Evolutionary conservation across 2,329 filamentous ascomycete genomes (phyloP).

Genomic region (Calycina herbarum): DNA sequence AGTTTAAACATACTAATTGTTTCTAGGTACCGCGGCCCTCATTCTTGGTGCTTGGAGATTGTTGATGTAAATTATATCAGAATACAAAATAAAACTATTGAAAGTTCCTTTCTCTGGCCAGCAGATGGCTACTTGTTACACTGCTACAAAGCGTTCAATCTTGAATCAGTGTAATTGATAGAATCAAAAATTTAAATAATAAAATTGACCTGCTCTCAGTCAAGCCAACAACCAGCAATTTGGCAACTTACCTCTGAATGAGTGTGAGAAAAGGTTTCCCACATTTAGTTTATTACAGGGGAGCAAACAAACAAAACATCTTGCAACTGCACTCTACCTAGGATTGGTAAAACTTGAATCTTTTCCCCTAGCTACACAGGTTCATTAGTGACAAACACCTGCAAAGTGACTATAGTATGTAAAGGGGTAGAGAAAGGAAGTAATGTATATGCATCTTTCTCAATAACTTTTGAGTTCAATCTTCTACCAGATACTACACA

Average conservation of each 20-base stretch:
- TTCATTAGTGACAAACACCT: background rate
- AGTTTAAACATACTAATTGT: constrained; percentile 16
- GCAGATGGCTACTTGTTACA: background rate
- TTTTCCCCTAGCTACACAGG: background rate
- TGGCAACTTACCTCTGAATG: background rate
- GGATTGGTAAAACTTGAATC: background rate
- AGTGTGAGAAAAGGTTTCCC: background rate
- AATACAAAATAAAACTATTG: background rate
- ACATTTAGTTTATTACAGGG: background rate
- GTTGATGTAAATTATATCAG: constrained; percentile 53
- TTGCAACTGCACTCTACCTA: background rate
- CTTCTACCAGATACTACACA: no score
- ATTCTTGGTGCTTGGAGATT: constrained; percentile 69
- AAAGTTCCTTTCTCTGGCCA: background rate
- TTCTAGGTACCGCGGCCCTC: constrained; percentile 56
- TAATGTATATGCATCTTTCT: no score
- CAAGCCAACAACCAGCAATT: background rate
- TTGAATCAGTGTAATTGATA: background rate
- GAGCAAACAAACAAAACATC: background rate
- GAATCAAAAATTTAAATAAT: background rate
- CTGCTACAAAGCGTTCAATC: background rate
- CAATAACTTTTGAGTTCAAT: no score
- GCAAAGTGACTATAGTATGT: no score
- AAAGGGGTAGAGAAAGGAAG: no score
- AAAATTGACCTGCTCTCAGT: background rate